phyloP scores from a whole-genome alignment of 352 stramenopile species.

The Elongisporangium anandrum region DNA sequence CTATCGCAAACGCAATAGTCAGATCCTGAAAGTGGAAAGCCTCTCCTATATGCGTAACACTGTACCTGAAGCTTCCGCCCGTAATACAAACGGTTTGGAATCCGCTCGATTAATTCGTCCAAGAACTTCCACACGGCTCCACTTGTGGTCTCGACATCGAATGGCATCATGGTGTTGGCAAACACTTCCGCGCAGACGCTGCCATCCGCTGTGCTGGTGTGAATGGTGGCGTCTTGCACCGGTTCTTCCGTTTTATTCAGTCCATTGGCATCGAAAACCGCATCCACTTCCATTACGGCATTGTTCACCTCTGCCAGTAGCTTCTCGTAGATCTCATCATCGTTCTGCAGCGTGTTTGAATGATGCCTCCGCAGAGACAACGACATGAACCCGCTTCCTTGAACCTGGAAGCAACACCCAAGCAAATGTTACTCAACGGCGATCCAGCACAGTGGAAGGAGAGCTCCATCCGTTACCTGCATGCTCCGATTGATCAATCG shows the following conservation, averaged over 20 bases:
- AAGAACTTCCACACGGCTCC: constrained; percentile 41
- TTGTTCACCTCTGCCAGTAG: constrained; percentile 24
- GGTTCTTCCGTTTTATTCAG: constrained; percentile 17
- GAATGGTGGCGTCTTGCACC: constrained; percentile 19
- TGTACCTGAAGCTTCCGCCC: constrained; percentile 44
- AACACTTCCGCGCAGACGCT: constrained; percentile 32
- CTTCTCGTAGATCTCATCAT: constrained; percentile 20
- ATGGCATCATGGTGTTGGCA: constrained; percentile 26
- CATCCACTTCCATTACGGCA: constrained; percentile 19
- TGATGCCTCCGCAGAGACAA: constrained; percentile 3
- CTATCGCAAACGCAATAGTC: not conserved
- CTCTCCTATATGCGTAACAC: not conserved
- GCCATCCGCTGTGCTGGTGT: constrained; percentile 16
- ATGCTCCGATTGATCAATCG: constrained; percentile 23
- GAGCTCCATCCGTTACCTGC: constrained; percentile 14
- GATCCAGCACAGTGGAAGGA: not conserved
- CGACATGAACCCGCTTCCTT: constrained; percentile 26
- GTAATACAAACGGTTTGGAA: constrained; percentile 44
- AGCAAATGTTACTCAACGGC: not conserved
- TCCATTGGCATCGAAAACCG: constrained; percentile 20
- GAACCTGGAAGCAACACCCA: not conserved
- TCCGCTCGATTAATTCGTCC: constrained; percentile 29
- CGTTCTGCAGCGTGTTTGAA: constrained; percentile 8
- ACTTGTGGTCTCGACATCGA: constrained; percentile 22
- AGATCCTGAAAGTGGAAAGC: not conserved